phyloP scores from a whole-genome alignment of 805 yeast species.

The Kodamaea restingae region DNA sequence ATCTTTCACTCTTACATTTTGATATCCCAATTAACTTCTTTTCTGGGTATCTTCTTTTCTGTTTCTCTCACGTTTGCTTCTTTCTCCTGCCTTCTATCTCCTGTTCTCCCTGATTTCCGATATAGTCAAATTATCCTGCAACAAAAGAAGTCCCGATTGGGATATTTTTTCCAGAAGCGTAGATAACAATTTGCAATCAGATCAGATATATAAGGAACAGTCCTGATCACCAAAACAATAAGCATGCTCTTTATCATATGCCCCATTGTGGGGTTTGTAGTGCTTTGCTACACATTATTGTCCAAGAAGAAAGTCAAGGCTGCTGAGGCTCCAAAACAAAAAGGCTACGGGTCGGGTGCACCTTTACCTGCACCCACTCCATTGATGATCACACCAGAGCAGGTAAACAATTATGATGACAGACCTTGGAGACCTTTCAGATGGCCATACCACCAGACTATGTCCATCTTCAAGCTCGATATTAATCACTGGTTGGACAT shows the following conservation, averaged over 20 bases:
- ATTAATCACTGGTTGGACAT: conserved; percentile 74
- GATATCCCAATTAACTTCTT: too few relatives aligned
- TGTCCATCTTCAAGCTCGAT: conserved; percentile 70
- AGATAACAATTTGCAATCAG: conserved; percentile 5
- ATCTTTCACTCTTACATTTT: too few relatives aligned
- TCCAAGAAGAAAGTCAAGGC: conserved; percentile 2
- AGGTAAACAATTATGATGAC: conserved; percentile 61
- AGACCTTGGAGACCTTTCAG: conserved; percentile 81
- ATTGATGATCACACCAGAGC: conserved; percentile 60
- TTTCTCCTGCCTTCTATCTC: too few relatives aligned
- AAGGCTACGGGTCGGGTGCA: conserved; percentile 10
- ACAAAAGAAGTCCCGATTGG: conserved; percentile 3
- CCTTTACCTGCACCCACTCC: conserved; percentile 50
- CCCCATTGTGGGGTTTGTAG: neutral
- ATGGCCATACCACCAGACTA: conserved; percentile 78
- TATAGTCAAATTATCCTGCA: conserved; percentile 1
- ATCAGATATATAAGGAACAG: neutral
- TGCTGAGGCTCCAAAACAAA: conserved; percentile 11
- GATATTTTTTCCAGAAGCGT: conserved; percentile 5
- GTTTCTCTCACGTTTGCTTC: too few relatives aligned
- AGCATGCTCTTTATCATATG: neutral
- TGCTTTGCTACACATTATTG: neutral
- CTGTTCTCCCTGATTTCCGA: too few relatives aligned
- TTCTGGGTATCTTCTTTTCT: too few relatives aligned
- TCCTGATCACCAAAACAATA: neutral